Percentiles rank a stretch among this genome's conserved stretches.
Conservation (phyloP, 768 basidiomycete genomes). For the Leccinum boreale region DNA sequence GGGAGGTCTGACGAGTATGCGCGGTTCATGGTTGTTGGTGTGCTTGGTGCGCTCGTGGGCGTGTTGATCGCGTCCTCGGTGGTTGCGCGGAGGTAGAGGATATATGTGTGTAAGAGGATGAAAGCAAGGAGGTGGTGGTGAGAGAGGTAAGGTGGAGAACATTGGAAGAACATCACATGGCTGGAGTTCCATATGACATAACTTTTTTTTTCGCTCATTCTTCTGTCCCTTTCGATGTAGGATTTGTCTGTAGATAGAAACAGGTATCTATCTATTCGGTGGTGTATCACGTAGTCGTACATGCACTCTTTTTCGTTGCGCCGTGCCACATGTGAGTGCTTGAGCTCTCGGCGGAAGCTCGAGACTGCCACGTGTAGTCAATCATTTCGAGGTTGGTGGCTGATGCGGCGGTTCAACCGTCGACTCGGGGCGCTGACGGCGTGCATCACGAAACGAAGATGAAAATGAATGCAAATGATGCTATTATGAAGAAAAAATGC, state of each 20-base stretch:
- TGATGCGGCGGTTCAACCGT: neutral
- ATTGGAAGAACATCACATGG: neutral
- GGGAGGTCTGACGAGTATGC: slow-evolving; percentile 57
- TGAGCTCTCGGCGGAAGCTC: neutral
- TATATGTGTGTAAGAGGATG: neutral
- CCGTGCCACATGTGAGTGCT: neutral
- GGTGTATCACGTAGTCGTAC: neutral
- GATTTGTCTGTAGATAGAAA: neutral
- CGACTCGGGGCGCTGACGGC: too few species aligned
- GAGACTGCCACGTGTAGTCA: neutral
- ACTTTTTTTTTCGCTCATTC: neutral
- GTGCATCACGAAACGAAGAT: neutral
- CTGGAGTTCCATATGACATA: neutral
- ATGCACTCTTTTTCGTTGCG: neutral
- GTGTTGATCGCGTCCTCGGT: slow-evolving; percentile 54
- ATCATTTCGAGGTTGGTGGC: neutral
- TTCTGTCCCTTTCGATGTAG: neutral
- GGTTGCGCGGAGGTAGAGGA: slow-evolving; percentile 19
- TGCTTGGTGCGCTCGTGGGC: slow-evolving; percentile 61
- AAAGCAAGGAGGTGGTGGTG: neutral
- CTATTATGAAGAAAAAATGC: neutral
- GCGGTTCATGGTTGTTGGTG: slow-evolving; percentile 60
- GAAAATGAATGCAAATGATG: neutral
- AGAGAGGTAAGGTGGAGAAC: neutral
- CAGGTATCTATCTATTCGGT: neutral